A percentile compares a stretch with the other conserved stretches of the same genome.
Evolutionary conservation across 2,329 filamentous ascomycete genomes (phyloP).

Genomic region (Plenodomus tracheiphilus): DNA sequence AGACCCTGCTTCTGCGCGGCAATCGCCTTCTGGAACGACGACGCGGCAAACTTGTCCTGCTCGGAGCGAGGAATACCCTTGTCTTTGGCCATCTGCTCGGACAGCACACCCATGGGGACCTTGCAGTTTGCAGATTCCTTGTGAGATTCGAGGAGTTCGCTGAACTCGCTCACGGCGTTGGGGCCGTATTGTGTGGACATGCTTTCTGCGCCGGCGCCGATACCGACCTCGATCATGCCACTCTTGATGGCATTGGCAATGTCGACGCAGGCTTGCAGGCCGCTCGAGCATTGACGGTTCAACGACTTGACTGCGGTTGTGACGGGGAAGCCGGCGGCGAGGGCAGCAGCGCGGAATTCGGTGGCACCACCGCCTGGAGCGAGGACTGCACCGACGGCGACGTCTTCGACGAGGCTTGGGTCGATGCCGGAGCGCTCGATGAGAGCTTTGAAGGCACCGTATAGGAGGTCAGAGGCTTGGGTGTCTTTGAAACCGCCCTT

Average conservation of each 20-base stretch:
- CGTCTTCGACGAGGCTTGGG: constrained; percentile 84
- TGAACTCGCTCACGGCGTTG: constrained; percentile 87
- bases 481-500: constrained; percentile 97
- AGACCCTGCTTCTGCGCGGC: constrained; percentile 86
- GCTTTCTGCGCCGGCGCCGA: constrained; percentile 94
- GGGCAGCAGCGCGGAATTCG: constrained; percentile 89
- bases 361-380: constrained; percentile 93
- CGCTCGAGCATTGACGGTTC: constrained; percentile 93
- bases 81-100: constrained; percentile 92
- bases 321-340: constrained; percentile 89
- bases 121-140: constrained; percentile 91
- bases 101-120: constrained; percentile 92
- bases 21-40: constrained; percentile 86
- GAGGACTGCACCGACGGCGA: constrained; percentile 88
- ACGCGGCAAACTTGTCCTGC: constrained; percentile 94
- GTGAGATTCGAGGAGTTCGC: constrained; percentile 80
- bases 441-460: constrained; percentile 78
- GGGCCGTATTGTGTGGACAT: constrained; percentile 94
- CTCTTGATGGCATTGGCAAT: constrained; percentile 88
- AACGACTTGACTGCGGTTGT: constrained; percentile 80
- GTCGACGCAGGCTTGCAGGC: constrained; percentile 89
- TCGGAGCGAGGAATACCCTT: constrained; percentile 69
- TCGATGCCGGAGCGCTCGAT: constrained; percentile 87
- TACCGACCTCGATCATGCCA: constrained; percentile 93
- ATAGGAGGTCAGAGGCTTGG: constrained; percentile 79